Evolutionary conservation across 139 green algal species (phyloP).

Genomic region (Picochlorum sp.): DNA sequence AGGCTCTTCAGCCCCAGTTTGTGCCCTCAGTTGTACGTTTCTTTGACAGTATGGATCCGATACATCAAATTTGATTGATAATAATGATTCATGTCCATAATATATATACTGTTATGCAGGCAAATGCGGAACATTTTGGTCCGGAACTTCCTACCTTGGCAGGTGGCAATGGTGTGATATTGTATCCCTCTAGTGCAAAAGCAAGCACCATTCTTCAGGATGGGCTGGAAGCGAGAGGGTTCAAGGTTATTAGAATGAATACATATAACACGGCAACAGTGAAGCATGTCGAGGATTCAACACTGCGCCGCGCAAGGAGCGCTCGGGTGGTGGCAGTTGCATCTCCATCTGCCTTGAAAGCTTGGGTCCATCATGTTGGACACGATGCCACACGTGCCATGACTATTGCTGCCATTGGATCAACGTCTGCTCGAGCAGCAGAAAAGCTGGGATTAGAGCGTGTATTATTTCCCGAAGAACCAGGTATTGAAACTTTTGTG

Average conservation of each 20-base stretch:
- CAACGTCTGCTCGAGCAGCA: constrained; percentile 59
- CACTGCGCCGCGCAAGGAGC: constrained; percentile 38
- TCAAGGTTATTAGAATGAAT: constrained; percentile 62
- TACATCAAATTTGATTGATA: no score
- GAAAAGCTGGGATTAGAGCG: constrained; percentile 34
- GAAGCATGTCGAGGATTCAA: constrained; percentile 19
- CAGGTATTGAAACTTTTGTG: constrained; percentile 61
- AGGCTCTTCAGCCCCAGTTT: constrained; percentile 16
- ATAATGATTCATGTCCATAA: background rate
- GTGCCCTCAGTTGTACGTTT: constrained; percentile 16
- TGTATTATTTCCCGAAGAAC: constrained; percentile 50
- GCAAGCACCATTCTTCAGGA: constrained; percentile 41
- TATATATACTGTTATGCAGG: constrained; percentile 31
- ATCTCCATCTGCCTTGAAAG: constrained; percentile 77
- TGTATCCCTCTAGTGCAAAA: constrained; percentile 76
- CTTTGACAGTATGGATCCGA: background rate
- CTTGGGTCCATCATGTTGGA: constrained; percentile 63
- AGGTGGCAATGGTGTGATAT: constrained; percentile 43
- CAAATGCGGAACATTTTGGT: constrained; percentile 61
- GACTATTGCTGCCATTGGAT: constrained; percentile 67
- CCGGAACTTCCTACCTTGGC: constrained; percentile 57
- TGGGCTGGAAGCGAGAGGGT: constrained; percentile 53
- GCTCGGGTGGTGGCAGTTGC: constrained; percentile 67
- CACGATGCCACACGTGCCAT: constrained; percentile 22
- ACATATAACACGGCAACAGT: constrained; percentile 78